Evolutionary conservation across 1,284 basidiomycete species (phyloP).

Genomic region (Trichosporon coremiiforme): DNA sequence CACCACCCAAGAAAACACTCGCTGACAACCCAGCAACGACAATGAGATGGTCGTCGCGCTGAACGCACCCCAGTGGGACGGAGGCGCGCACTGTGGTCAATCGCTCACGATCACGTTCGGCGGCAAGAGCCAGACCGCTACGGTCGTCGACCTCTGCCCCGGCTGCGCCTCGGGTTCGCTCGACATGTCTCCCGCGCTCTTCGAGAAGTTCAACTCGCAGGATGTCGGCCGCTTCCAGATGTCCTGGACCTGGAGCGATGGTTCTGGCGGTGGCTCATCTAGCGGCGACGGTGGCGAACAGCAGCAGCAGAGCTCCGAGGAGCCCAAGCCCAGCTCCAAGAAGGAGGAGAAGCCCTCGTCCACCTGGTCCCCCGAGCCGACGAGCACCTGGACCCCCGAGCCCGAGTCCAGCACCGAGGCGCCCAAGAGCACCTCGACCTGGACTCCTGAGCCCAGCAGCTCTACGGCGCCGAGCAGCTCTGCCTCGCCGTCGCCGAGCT

Average conservation of each 20-base stretch:
- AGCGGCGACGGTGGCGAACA: conserved; percentile 2
- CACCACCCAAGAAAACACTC: too few relatives aligned
- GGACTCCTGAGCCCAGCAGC: conserved; percentile 5
- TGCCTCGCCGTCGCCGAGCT: background rate
- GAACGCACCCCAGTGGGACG: conserved; percentile 53
- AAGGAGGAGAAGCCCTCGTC: conserved; percentile 37
- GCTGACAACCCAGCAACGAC: conserved; percentile 20
- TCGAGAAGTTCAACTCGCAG: conserved; percentile 58
- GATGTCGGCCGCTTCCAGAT: conserved; percentile 63
- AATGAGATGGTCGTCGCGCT: conserved; percentile 55
- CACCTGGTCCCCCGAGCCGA: conserved; percentile 34
- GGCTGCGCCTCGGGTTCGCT: conserved; percentile 63
- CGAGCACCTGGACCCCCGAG: conserved; percentile 38
- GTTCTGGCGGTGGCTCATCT: conserved; percentile 25
- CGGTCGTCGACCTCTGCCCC: conserved; percentile 65
- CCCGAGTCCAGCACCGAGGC: conserved; percentile 37
- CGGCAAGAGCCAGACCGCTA: conserved; percentile 67
- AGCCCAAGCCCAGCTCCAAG: conserved; percentile 34
- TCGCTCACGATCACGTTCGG: conserved; percentile 65
- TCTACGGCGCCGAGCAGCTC: conserved; percentile 17
- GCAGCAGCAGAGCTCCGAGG: conserved; percentile 16
- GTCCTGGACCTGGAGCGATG: conserved; percentile 62
- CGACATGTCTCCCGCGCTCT: conserved; percentile 76
- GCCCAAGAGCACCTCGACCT: conserved; percentile 36
- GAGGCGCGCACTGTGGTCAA: conserved; percentile 66